Base-by-base conservation (phyloP, 73 alveolate species). In the Halteria grandinella region DNA sequence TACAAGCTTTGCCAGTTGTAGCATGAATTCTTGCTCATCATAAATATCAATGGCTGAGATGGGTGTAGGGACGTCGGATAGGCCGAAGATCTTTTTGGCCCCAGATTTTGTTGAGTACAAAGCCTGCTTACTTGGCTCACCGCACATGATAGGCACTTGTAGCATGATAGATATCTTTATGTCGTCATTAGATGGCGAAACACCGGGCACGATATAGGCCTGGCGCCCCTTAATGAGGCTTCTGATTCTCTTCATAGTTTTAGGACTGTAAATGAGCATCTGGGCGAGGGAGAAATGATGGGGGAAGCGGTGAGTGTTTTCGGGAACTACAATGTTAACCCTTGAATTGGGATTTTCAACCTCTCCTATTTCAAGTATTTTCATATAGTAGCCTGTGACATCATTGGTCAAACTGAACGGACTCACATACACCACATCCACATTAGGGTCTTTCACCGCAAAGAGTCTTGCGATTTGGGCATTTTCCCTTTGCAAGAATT, bases 21-120 rank as follows among this genome's bases (percentile, higher is more conserved):
- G 90, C 43, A 85, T 73, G 71, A 97, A 94, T 71, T 97, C 99
- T 79, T 87, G 79, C 89, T 97, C 98, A 41, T 95, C 97, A 84
- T 97, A 95, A 75, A 97, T 97, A 75, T 97, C 99, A 79, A 90
- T 90, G 20, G 99, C 98, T 10, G 96, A 79, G 24, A 91, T 90
- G 0, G 99, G 99, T 15, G 95, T 89, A 28, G 97, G 98, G 14
- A 97, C 88, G 79, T 97, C 96, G 39, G 95, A 95, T 14, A 94
- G 94, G 57, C 91, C 94, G 80, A 97, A 95, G 43, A 97, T 90
- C 72, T 92, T 89, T 76, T 94, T 95, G 24, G 96, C 75, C 5
- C 99, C 99, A 23, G 99, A 93, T 87, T 97, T 97, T 31, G 99
- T 97, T 60, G 97, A 93, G 79, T 93, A 91, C 23, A 95, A 79